Evolutionary conservation across 768 basidiomycete genomes (phyloP).

Genomic region (Phaeolepiota aurea): DNA sequence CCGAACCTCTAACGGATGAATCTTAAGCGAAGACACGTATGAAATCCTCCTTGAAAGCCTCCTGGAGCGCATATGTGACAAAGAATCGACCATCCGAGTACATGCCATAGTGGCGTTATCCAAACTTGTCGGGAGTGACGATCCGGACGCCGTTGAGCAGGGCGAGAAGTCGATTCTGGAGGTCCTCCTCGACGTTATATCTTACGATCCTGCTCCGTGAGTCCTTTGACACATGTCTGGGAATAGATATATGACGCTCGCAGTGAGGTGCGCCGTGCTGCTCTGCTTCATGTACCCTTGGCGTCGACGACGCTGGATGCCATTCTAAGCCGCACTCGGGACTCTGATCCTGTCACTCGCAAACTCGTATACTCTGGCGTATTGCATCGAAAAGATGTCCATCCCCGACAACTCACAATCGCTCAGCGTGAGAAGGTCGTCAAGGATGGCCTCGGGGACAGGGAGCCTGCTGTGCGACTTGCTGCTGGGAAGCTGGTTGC

Average conservation of each 20-base stretch:
- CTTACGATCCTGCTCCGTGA: conserved; percentile 65
- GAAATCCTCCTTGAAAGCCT: conserved; percentile 55
- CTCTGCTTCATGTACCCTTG: conserved; percentile 69
- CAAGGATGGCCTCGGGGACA: conserved; percentile 83
- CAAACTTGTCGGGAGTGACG: conserved; percentile 67
- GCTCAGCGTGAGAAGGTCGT: conserved; percentile 79
- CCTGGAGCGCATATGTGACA: conserved; percentile 78
- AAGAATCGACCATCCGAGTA: conserved; percentile 74
- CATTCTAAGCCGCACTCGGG: conserved; percentile 75
- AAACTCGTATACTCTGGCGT: conserved; percentile 69
- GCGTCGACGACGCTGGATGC: conserved; percentile 50
- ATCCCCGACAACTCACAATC: conserved; percentile 68
- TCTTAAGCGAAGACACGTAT: conserved; percentile 75
- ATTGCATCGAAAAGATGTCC: conserved; percentile 43
- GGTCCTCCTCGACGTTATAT: conserved; percentile 59
- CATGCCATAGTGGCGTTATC: conserved; percentile 80
- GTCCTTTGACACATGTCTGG: conserved; percentile 10
- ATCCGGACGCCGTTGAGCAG: conserved; percentile 42
- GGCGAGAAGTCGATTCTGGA: conserved; percentile 50
- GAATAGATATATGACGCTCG: neutral
- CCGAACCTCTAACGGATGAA: neutral
- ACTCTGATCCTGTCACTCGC: conserved; percentile 75
- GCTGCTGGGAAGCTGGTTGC: conserved; percentile 75
- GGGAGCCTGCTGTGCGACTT: conserved; percentile 75
- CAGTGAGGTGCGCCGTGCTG: conserved; percentile 89